phyloP scores from a whole-genome alignment of 2,329 filamentous ascomycete species.

The Drechslerella dactyloides region DNA sequence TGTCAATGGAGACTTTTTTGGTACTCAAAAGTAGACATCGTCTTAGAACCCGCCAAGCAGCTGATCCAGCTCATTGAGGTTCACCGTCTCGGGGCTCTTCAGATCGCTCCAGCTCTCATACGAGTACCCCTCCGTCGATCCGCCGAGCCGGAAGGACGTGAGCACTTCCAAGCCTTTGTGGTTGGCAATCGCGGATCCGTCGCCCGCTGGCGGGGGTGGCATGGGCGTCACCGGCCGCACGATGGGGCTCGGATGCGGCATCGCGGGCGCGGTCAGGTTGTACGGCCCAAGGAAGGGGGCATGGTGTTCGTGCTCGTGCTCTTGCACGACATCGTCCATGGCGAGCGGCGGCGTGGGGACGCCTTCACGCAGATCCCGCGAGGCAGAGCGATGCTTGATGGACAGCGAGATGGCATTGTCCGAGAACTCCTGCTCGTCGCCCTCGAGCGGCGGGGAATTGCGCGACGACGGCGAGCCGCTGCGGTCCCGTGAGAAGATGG shows the following conservation, averaged over 20 bases:
- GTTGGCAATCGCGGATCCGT: constrained; percentile 11
- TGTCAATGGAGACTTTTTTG: background rate
- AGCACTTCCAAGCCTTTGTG: constrained; percentile 42
- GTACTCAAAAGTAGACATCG: background rate
- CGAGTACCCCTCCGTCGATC: constrained; percentile 60
- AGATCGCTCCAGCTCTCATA: constrained; percentile 60
- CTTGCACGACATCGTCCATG: constrained; percentile 63
- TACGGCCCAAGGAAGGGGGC: constrained; percentile 62
- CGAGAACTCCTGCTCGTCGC: constrained; percentile 95
- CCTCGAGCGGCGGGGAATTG: constrained; percentile 81
- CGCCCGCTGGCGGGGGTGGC: constrained; percentile 20
- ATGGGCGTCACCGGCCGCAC: constrained; percentile 40
- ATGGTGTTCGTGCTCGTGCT: constrained; percentile 59
- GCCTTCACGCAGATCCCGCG: constrained; percentile 52
- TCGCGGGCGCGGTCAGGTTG: constrained; percentile 58
- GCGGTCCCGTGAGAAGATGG: constrained; percentile 70
- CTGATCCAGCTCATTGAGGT: constrained; percentile 89
- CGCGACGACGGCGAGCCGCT: constrained; percentile 60
- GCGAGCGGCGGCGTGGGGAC: constrained; percentile 57
- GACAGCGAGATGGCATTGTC: constrained; percentile 78
- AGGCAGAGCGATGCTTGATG: constrained; percentile 64
- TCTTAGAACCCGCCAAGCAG: constrained; percentile 67
- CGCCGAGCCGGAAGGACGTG: constrained; percentile 53
- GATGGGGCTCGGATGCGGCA: constrained; percentile 39
- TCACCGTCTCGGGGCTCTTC: constrained; percentile 84